These are phyloP conservation scores for Kodamaea anthophila DNA, from an alignment of 1,139 yeast genomes.

Conservation along the genomic window DNA sequence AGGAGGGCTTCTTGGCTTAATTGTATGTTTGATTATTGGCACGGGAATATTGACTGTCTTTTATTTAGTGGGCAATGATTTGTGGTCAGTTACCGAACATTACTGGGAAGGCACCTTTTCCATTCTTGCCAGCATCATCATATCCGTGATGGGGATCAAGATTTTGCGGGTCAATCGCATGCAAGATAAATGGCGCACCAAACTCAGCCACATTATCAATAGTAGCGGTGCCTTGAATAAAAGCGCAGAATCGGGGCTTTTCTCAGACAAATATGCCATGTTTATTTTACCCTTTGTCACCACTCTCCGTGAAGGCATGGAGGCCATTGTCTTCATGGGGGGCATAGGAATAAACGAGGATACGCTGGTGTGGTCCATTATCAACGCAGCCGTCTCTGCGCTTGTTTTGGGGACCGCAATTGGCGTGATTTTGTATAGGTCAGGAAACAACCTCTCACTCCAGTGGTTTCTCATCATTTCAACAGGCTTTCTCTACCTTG, in stretches of 20 bases:
- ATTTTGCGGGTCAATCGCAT: conserved; percentile 48
- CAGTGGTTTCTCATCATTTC: conserved; percentile 36
- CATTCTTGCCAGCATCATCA: conserved; percentile 37
- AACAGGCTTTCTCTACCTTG: conserved; percentile 38
- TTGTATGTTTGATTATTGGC: conserved; percentile 34
- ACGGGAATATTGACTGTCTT: conserved; percentile 31
- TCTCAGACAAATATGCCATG: conserved; percentile 33
- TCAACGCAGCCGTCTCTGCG: conserved; percentile 27
- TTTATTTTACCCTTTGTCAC: conserved; percentile 40
- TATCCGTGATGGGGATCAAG: conserved; percentile 41
- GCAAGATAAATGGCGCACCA: conserved; percentile 83
- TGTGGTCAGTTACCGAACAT: conserved; percentile 41
- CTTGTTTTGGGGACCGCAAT: conserved; percentile 26
- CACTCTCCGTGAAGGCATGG: conserved; percentile 43
- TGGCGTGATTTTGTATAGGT: conserved; percentile 35
- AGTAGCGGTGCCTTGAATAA: conserved; percentile 8
- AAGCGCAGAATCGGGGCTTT: conserved; percentile 6
- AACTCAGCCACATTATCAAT: conserved; percentile 28
- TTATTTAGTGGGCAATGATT: conserved; percentile 33
- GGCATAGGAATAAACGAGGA: conserved; percentile 43
- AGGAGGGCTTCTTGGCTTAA: conserved; percentile 37
- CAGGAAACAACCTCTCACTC: conserved; percentile 37
- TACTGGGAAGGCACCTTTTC: conserved; percentile 45
- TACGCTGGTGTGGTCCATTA: conserved; percentile 28
- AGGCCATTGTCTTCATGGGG: conserved; percentile 43